phyloP scores from a whole-genome alignment of 2,329 filamentous ascomycete genomes.

The Hypocreales sp. region DNA sequence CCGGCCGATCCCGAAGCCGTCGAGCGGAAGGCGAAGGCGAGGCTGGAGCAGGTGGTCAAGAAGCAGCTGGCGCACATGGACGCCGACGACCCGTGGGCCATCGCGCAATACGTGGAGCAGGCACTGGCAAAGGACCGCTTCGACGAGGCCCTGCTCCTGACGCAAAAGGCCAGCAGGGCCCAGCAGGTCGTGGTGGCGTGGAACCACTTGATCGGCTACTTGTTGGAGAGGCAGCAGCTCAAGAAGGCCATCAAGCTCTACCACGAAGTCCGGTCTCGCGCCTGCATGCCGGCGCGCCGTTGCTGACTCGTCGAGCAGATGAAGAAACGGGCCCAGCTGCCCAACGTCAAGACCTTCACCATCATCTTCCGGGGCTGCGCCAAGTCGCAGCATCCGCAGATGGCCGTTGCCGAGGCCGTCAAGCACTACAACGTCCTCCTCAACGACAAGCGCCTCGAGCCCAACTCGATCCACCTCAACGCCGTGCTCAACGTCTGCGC shows the following conservation, averaged over 20 bases:
- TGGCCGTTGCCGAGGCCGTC: constrained; percentile 53
- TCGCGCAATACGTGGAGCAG: constrained; percentile 51
- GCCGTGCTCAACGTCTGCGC: constrained; percentile 74
- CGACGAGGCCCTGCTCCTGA: constrained; percentile 52
- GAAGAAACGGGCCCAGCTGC: constrained; percentile 79
- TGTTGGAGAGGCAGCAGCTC: constrained; percentile 44
- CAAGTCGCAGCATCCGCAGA: constrained; percentile 36
- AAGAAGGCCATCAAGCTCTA: constrained; percentile 62
- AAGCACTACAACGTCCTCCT: constrained; percentile 65
- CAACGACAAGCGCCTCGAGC: constrained; percentile 45
- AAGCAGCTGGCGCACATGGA: constrained; percentile 46
- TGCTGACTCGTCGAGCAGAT: constrained; percentile 37
- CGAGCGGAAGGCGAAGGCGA: constrained; percentile 9
- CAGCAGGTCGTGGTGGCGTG: constrained; percentile 60
- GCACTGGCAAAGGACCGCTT: constrained; percentile 43
- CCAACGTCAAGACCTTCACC: constrained; percentile 72
- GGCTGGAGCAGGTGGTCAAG: constrained; percentile 22
- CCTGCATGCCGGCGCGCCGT: neutral
- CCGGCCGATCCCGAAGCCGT: constrained; percentile 3
- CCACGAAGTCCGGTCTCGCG: constrained; percentile 51
- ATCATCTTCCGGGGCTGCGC: constrained; percentile 66
- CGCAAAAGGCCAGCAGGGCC: constrained; percentile 51
- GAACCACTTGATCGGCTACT: constrained; percentile 71
- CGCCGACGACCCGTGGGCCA: constrained; percentile 60
- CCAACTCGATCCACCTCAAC: constrained; percentile 74